Conservation (phyloP, 805 yeast species). For the Starmerella tilneyi region DNA sequence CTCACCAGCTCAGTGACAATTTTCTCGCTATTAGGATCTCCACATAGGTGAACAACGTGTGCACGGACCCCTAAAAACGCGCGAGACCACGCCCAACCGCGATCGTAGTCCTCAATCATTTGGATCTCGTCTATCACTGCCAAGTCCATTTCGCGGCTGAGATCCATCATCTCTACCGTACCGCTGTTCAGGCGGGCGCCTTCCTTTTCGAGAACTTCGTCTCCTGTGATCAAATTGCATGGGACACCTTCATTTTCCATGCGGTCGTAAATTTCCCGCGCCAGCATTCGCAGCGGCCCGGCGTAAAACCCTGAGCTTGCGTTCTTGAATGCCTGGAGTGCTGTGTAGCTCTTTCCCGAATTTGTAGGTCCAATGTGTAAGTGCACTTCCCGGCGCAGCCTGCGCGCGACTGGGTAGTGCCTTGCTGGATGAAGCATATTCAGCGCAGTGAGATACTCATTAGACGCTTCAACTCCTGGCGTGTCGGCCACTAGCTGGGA, state of each 20-base stretch:
- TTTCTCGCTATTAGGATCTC: constrained; percentile 77
- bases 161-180: constrained; percentile 88
- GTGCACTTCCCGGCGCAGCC: constrained; percentile 64
- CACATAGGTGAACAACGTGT: constrained; percentile 81
- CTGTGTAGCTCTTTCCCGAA: constrained; percentile 85
- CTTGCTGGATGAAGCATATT: constrained; percentile 53
- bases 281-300: constrained; percentile 83
- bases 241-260: constrained; percentile 54
- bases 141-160: constrained; percentile 58
- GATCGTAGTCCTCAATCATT: constrained; percentile 66
- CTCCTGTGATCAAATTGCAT: constrained; percentile 92
- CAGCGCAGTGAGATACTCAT: constrained; percentile 37
- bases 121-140: constrained; percentile 94
- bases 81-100: constrained; percentile 94
- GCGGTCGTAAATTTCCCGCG: constrained; percentile 81
- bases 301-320: constrained; percentile 80
- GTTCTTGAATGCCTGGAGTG: constrained; percentile 54
- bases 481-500: too few relatives aligned
- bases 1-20: constrained; percentile 48
- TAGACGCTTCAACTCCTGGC: constrained; percentile 10
- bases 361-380: constrained; percentile 98
- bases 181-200: constrained; percentile 78
- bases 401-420: constrained; percentile 81
- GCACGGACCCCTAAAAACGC: constrained; percentile 82
- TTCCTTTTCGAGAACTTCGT: constrained; percentile 64